These are phyloP conservation scores for Cercospora nicotianae DNA, from an alignment of 2,329 filamentous ascomycete species.

Conservation along the genomic window DNA sequence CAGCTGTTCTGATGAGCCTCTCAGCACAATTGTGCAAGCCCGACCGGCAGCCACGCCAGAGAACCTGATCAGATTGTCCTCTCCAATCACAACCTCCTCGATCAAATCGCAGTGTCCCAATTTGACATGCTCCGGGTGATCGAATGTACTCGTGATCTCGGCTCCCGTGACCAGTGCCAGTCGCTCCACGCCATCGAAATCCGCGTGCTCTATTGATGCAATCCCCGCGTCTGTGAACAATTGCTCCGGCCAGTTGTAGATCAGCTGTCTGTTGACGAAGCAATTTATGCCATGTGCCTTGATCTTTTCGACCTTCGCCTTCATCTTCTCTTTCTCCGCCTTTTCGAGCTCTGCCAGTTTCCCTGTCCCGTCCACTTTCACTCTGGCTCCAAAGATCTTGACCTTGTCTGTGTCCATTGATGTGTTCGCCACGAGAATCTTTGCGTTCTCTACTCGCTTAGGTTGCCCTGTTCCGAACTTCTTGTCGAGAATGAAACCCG, in stretches of 20 bases:
- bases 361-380: slow-evolving; percentile 94
- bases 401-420: slow-evolving; percentile 99
- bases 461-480: slow-evolving; percentile 99
- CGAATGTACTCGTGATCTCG: slow-evolving; percentile 96
- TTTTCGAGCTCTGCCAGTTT: slow-evolving; percentile 98
- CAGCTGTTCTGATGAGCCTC: slow-evolving; percentile 93
- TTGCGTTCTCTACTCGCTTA: slow-evolving; percentile 94
- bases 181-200: slow-evolving; percentile 97
- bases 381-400: slow-evolving; percentile 96
- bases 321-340: slow-evolving; percentile 99
- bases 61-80: slow-evolving; percentile 96
- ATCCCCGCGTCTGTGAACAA: slow-evolving; percentile 97
- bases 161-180: slow-evolving; percentile 93
- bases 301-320: slow-evolving; percentile 97
- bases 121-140: slow-evolving; percentile 96
- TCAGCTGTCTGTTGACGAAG: slow-evolving; percentile 98
- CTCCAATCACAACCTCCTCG: slow-evolving; percentile 96
- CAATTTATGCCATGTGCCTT: slow-evolving; percentile 99
- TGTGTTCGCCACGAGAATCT: slow-evolving; percentile 96
- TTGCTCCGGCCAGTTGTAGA: slow-evolving; percentile 99
- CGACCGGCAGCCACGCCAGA: slow-evolving; percentile 91
- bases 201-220: slow-evolving; percentile 97
- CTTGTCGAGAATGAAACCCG: slow-evolving; percentile 98
- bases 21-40: slow-evolving; percentile 94
- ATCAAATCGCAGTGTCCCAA: slow-evolving; percentile 93